A percentile compares a stretch with the other conserved stretches of the same genome.
These are phyloP conservation scores for Globisporangium yorkense DNA, from an alignment of 352 stramenopile genomes.

Conservation along the genomic window DNA sequence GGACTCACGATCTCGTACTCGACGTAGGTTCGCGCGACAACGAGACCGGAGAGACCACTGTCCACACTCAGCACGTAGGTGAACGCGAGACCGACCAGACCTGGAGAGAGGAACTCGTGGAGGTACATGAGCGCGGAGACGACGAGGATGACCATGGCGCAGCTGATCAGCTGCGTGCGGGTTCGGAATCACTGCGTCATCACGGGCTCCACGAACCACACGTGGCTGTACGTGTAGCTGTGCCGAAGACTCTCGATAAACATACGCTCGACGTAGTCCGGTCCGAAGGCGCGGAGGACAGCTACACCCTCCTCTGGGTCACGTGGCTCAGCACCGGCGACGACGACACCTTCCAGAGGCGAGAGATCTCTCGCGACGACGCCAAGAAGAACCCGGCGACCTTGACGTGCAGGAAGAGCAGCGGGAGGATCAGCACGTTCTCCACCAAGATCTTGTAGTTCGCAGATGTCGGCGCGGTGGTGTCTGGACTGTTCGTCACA, in stretches of 20 bases:
- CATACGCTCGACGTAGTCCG: constrained; percentile 11
- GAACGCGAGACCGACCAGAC: constrained; percentile 83
- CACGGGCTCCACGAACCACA: constrained; percentile 22
- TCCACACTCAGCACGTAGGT: constrained; percentile 84
- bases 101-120: constrained; percentile 30
- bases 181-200: constrained; percentile 31
- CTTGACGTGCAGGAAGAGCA: constrained; percentile 34
- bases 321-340: constrained; percentile 32
- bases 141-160: constrained; percentile 28
- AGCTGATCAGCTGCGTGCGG: constrained; percentile 46
- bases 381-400: constrained; percentile 25
- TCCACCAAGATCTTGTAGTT: constrained; percentile 19
- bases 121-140: constrained; percentile 32
- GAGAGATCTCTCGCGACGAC: constrained; percentile 26
- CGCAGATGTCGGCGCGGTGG: constrained; percentile 21
- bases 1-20: constrained; percentile 55
- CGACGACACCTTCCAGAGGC: constrained; percentile 21
- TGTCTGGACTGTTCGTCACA: constrained; percentile 88
- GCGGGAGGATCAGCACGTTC: constrained; percentile 48
- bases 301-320: constrained; percentile 28
- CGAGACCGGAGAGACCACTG: constrained; percentile 38
- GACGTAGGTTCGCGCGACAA: constrained; percentile 37
- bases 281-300: constrained; percentile 30
- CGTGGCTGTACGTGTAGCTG: constrained; percentile 17
- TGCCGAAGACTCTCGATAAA: constrained; percentile 19